Conservation (phyloP, 352 stramenopile genomes). For the Globisporangium yorkense region DNA sequence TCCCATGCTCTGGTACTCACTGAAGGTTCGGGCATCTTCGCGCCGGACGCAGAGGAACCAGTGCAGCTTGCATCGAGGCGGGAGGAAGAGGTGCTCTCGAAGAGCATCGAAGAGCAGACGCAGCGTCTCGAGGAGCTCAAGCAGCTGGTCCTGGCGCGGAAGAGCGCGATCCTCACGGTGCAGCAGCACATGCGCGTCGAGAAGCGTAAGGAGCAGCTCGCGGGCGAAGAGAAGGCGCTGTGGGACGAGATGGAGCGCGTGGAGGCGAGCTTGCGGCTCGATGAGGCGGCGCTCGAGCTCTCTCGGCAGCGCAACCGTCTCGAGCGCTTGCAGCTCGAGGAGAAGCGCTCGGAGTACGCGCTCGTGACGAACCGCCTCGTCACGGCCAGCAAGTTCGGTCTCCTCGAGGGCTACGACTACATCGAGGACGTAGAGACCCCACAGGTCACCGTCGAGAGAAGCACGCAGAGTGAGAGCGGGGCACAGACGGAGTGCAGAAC, state of each 20-base stretch:
- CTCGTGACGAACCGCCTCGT: not conserved
- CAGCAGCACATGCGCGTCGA: conserved; percentile 52
- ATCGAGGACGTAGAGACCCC: conserved; percentile 16
- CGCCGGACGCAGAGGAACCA: not conserved
- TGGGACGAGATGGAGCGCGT: conserved; percentile 45
- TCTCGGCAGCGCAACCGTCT: conserved; percentile 41
- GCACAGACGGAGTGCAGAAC: not conserved
- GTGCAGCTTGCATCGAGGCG: conserved; percentile 13
- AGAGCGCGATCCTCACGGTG: conserved; percentile 29
- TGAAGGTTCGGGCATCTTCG: not conserved
- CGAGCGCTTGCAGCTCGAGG: conserved; percentile 36
- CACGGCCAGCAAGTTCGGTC: not conserved
- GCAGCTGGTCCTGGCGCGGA: conserved; percentile 31
- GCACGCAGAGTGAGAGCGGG: not conserved
- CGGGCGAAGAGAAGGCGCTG: conserved; percentile 33
- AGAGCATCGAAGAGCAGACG: conserved; percentile 62
- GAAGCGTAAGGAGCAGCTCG: conserved; percentile 34
- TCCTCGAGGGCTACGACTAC: conserved; percentile 28
- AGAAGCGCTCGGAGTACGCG: conserved; percentile 15
- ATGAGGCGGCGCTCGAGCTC: conserved; percentile 36
- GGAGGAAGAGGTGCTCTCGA: conserved; percentile 37
- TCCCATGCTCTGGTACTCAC: not conserved
- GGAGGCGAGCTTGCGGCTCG: conserved; percentile 25
- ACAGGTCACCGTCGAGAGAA: not conserved
- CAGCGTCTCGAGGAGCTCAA: conserved; percentile 43